Evolutionary conservation across 148 eudicot species (phyloP).

Genomic region (Polygonum aviculare): DNA sequence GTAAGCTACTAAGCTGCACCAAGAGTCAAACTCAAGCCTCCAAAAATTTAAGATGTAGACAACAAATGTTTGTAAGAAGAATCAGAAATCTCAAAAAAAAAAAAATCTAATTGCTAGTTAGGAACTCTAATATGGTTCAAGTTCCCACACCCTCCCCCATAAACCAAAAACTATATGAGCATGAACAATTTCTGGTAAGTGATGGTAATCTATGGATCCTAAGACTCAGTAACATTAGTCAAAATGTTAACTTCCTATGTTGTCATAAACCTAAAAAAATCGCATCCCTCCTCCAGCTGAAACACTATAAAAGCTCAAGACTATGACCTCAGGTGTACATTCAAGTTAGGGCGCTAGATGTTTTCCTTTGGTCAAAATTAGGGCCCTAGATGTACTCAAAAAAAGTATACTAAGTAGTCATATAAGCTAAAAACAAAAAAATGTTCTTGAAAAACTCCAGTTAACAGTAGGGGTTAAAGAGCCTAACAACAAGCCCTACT

Average conservation of each 20-base stretch:
- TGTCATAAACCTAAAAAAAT: not conserved
- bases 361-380: no score
- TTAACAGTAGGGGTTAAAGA: not conserved
- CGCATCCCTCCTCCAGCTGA: no score
- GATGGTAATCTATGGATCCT: not conserved
- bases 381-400: not conserved
- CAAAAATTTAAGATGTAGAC: not conserved
- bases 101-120: not conserved
- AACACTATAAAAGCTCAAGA: not conserved
- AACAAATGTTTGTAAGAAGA: not conserved
- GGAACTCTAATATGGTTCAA: not conserved
- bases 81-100: not conserved
- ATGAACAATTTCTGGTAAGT: not conserved
- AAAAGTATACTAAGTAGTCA: not conserved
- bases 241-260: not conserved
- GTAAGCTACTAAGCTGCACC: not conserved
- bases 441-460: not conserved
- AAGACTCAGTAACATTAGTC: not conserved
- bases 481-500: not conserved
- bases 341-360: not conserved
- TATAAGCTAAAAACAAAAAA: not conserved
- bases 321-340: not conserved
- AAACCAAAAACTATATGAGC: not conserved
- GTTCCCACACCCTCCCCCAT: not conserved
- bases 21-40: not conserved